Evolutionary conservation across 371 early-diverging fungal species (phyloP), one percentile per base, ranked within the genome.

Genomic region (Mortierella sp.): DNA sequence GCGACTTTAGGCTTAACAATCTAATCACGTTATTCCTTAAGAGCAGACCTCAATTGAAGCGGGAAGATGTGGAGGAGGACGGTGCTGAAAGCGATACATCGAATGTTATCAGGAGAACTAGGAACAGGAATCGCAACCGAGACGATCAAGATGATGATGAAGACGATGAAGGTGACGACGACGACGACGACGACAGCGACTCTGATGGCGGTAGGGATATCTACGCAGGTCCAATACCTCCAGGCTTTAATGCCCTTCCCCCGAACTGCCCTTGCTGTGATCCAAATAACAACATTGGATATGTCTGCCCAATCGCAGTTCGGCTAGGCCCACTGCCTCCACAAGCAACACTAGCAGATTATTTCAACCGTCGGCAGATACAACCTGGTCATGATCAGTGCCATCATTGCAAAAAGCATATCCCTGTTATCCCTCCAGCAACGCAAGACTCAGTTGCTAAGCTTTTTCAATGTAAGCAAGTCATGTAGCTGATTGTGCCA

Each of bases 371-470:
- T 20, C 70, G 69, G 2, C 39, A 20, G 1, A 35, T 49, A 12
- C 76, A 81, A 12, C 83, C 76, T 43, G 83, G 83, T 2, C 83
- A 81, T 40, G 30, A 52, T 0, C 83, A 67, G 22, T 81, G 83
- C 37, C 26, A 0, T 1, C 28, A 52, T 3, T 81, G 83, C 61
- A 30, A 32, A 22, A 58, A 6, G 1, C 83, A 72, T 52, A 2
- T 76, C 5, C 83, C 83, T 26, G 6, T 55, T 16, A 62, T 73
- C 24, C 70, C 73, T 20, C 37, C 35, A 28, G 37, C 39, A 2
- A 62, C 26, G 2, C 65, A 35, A 37, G 66, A 37, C 18, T 55
- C 58, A 20, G 47, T 63, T 40, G 70, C 62, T 1, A 68, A 81
- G 22, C 47, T 28, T 1, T 81, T 76, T 47, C 64, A 54, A 67